Evolutionary conservation across 1,284 basidiomycete genomes (phyloP).

Genomic region (Malassezia globosa): DNA sequence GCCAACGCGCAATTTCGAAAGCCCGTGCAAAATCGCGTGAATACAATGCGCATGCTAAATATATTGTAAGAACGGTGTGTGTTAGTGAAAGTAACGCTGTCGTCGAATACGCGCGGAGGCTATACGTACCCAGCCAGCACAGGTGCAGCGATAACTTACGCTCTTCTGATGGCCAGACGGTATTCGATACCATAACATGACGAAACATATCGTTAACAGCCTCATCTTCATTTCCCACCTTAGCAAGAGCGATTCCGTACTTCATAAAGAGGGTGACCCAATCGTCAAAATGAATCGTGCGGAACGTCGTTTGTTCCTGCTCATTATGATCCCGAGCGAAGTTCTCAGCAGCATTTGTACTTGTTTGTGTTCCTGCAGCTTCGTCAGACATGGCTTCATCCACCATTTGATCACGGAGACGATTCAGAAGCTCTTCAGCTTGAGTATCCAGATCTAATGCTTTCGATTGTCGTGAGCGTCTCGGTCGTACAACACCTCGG

Average conservation of each 20-base stretch:
- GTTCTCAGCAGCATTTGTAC: conserved; percentile 15
- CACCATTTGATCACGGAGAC: conserved; percentile 65
- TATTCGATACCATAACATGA: conserved; percentile 55
- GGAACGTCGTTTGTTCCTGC: conserved; percentile 52
- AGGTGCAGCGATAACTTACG: conserved; percentile 29
- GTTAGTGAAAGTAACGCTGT: too few relatives aligned
- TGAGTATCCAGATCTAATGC: conserved; percentile 41
- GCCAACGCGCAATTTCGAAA: conserved; percentile 25
- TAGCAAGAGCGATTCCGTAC: conserved; percentile 73
- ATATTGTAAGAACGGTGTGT: conserved; percentile 14
- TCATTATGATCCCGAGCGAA: conserved; percentile 24
- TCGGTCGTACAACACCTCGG: conserved; percentile 14
- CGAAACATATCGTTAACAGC: conserved; percentile 60
- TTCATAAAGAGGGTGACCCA: conserved; percentile 68
- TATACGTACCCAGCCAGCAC: conserved; percentile 24
- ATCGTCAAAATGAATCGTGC: conserved; percentile 69
- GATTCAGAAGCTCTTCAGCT: conserved; percentile 62
- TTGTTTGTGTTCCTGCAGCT: conserved; percentile 34
- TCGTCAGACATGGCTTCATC: conserved; percentile 32
- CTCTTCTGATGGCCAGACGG: conserved; percentile 28
- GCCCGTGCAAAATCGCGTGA: conserved; percentile 23
- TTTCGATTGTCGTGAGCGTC: conserved; percentile 7
- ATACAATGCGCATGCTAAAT: conserved; percentile 40
- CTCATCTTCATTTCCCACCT: conserved; percentile 52
- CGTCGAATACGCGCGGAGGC: too few relatives aligned